Base-by-base conservation (phyloP, 2,329 filamentous ascomycete genomes). In the Sporothrix humicola region DNA sequence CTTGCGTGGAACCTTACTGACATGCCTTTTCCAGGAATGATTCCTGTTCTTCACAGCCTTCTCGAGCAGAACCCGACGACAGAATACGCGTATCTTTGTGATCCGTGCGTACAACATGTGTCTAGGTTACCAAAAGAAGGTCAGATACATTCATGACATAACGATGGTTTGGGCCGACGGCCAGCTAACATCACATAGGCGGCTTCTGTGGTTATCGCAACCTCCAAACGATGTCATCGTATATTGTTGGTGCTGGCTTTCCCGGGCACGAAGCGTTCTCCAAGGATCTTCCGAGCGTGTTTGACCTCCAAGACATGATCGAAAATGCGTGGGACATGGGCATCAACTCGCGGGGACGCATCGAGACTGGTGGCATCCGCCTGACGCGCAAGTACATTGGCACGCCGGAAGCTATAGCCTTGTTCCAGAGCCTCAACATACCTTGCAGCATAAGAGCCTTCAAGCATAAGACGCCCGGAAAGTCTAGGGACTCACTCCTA, bases 321-420 rank as follows among this genome's bases (percentile, higher is more conserved):
- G 95, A 98, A 81, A 83, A 85, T 17, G 95, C 94, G 0, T 98
- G 95, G 95, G 93, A 97, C 78, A 86, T 86, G 79, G 94, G 93
- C 0, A 93, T 96, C 79, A 96, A 97, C 78, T 80, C 87, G 2
- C 86, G 90, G 61, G 93, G 92, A 3, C 88, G 93, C 48, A 79
- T 89, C 2, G 94, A 98, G 81, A 98, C 95, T 0, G 95, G 95
- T 2, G 94, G 94, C 0, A 92, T 98, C 76, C 89, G 85, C 76
- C 91, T 91, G n/a, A 97, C 95, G 0, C 89, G 96, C 74, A 98
- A 98, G 81, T 98, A 96, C 79, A 98, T 98, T 77, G 95, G 95
- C 17, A 98, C 95, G 1, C 91, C 93, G 9, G 95, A 98, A 85
- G 94, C 93, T 6, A 89, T 95, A 81, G 93, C 94, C 8, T 87